Conservation (phyloP, 345 rosid genomes). For the Ceriops zippeliana region DNA sequence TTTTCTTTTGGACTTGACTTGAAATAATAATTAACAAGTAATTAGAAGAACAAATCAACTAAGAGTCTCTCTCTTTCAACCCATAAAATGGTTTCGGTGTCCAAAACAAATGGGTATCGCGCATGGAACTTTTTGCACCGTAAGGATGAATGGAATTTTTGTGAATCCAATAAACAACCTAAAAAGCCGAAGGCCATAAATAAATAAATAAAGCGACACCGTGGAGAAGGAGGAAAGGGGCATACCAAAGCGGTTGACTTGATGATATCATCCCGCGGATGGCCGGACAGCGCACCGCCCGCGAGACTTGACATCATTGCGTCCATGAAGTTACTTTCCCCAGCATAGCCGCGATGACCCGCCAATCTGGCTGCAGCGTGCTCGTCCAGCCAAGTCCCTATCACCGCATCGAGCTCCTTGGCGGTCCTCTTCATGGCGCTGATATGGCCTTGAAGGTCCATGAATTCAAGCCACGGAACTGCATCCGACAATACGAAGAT, state of each 20-base stretch:
- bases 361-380: slow-evolving; percentile 31
- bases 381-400: slow-evolving; percentile 53
- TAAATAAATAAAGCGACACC: background rate
- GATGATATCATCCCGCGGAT: slow-evolving; percentile 41
- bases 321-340: slow-evolving; percentile 51
- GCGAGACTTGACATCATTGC: slow-evolving; percentile 40
- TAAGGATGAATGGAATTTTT: too few relatives aligned
- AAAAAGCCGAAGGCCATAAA: background rate
- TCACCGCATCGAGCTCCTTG: slow-evolving; percentile 42
- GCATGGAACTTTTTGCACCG: too few relatives aligned
- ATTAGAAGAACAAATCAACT: too few relatives aligned
- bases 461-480: slow-evolving; percentile 56
- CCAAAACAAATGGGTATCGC: too few relatives aligned
- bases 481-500: slow-evolving; percentile 43
- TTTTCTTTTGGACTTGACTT: too few relatives aligned
- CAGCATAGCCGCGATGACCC: background rate
- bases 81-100: too few relatives aligned
- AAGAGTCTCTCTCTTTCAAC: too few relatives aligned
- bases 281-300: slow-evolving; percentile 38
- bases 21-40: too few relatives aligned
- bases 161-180: too few relatives aligned
- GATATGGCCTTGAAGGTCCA: slow-evolving; percentile 43
- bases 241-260: slow-evolving; percentile 65
- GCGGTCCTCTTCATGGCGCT: slow-evolving; percentile 45
- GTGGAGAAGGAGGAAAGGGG: too few relatives aligned